A percentile compares a stretch with the other conserved stretches of the same genome.
phyloP scores from a whole-genome alignment of 352 stramenopile genomes.

The Phytophthora rubi region DNA sequence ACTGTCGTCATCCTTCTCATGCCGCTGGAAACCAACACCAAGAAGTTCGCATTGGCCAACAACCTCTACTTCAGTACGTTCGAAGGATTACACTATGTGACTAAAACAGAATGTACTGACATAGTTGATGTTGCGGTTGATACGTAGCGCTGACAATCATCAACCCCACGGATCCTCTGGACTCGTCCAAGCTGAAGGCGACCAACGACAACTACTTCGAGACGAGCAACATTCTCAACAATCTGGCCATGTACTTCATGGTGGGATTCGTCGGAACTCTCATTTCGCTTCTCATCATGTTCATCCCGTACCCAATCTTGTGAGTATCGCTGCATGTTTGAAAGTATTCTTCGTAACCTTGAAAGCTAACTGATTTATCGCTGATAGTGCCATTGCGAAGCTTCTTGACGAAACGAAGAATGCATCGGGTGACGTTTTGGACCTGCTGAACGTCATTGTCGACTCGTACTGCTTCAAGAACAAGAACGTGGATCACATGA shows the following conservation, averaged over 20 bases:
- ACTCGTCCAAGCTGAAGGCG: constrained; percentile 54
- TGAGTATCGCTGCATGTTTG: constrained; percentile 35
- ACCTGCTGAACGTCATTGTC: constrained; percentile 82
- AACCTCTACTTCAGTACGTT: constrained; percentile 84
- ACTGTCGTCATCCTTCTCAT: constrained; percentile 66
- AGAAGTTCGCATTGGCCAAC: constrained; percentile 85
- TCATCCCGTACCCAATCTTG: constrained; percentile 82
- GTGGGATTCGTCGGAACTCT: constrained; percentile 74
- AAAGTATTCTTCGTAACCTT: not conserved
- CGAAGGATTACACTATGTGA: not conserved
- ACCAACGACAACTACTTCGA: constrained; percentile 54
- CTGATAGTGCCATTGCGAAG: constrained; percentile 57
- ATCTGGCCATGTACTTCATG: constrained; percentile 80
- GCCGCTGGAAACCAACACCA: constrained; percentile 83
- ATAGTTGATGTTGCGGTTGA: not conserved
- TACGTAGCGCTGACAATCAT: constrained; percentile 73
- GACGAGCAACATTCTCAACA: constrained; percentile 72
- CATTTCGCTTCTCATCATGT: constrained; percentile 77
- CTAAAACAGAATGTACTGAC: not conserved
- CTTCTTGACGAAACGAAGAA: constrained; percentile 59
- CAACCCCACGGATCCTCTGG: constrained; percentile 63
- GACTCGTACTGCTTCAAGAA: constrained; percentile 90
- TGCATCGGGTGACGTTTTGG: constrained; percentile 62
- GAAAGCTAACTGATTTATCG: not conserved
- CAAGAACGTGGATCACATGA: constrained; percentile 87